These are phyloP conservation scores for Tardiomyces digboiensis DNA, from an alignment of 1,139 yeast genomes.

Conservation along the genomic window DNA sequence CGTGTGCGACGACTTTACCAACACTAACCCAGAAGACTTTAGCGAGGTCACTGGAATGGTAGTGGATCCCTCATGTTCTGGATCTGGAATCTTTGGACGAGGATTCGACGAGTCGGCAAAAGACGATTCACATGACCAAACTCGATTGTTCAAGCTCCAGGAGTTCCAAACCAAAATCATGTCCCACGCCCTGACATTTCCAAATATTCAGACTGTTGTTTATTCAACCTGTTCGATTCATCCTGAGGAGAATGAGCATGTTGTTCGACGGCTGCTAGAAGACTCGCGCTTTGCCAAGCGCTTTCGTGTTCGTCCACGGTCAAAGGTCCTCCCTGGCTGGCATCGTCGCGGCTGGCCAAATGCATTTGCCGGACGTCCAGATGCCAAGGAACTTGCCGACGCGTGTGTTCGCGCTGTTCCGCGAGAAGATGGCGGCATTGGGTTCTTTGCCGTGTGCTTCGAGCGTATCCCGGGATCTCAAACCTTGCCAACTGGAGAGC, in stretches of 20 bases:
- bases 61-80: constrained; percentile 97
- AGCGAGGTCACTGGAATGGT: constrained; percentile 66
- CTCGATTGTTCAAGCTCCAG: constrained; percentile 62
- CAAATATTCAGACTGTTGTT: constrained; percentile 67
- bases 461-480: constrained; percentile 20
- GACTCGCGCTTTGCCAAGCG: constrained; percentile 48
- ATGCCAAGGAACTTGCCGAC: constrained; percentile 50
- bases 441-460: constrained; percentile 89
- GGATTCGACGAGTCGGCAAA: constrained; percentile 41
- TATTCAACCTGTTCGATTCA: constrained; percentile 96
- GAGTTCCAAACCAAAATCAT: constrained; percentile 83
- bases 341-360: constrained; percentile 67
- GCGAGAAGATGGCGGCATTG: constrained; percentile 90
- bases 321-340: constrained; percentile 73
- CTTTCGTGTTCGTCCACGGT: constrained; percentile 63
- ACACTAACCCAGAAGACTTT: constrained; percentile 50
- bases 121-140: constrained; percentile 26
- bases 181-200: constrained; percentile 80
- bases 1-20: constrained; percentile 80
- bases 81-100: constrained; percentile 93
- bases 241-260: constrained; percentile 88
- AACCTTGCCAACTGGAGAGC: no score
- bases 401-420: constrained; percentile 85
- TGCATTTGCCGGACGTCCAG: constrained; percentile 47
- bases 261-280: constrained; percentile 63